A percentile compares a stretch with the other conserved stretches of the same genome.
Conservation (phyloP, 2,329 filamentous ascomycete species). For the Rhynchosporium secalis region DNA sequence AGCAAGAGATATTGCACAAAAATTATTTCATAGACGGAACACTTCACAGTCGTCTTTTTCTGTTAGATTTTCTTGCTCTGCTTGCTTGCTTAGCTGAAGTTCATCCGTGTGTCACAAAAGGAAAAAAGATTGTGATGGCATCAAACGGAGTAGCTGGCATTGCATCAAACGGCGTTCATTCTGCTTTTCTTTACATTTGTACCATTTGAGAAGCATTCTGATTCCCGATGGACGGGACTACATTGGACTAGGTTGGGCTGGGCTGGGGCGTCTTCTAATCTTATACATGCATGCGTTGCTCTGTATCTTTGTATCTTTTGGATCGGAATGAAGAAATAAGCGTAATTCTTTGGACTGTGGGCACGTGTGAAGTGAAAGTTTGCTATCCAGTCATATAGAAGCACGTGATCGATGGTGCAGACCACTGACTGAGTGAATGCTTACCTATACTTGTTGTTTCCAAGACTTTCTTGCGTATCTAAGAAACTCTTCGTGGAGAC, state of each 20-base stretch:
- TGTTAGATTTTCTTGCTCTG: not conserved
- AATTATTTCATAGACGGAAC: not conserved
- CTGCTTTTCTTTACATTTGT: not conserved
- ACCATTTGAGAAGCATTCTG: not conserved
- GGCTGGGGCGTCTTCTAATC: not conserved
- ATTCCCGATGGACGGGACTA: not conserved
- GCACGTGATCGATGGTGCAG: too few species aligned
- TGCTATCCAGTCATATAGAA: too few species aligned
- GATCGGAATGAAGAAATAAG: not conserved
- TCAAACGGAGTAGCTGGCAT: not conserved
- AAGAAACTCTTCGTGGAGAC: too few species aligned
- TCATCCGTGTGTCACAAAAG: not conserved
- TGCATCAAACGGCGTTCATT: constrained; percentile 1
- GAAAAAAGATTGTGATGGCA: not conserved
- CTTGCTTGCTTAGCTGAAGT: not conserved
- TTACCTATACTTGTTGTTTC: too few species aligned
- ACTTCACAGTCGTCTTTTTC: not conserved
- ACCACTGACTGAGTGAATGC: too few species aligned
- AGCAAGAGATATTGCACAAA: not conserved
- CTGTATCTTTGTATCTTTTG: constrained; percentile 1
- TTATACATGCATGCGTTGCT: not conserved
- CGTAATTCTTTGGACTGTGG: not conserved
- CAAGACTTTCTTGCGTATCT: too few species aligned
- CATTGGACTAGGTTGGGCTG: too few species aligned
- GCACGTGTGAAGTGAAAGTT: too few species aligned